Percentiles rank a stretch among this genome's conserved stretches.
Evolutionary conservation across 73 alveolate genomes (phyloP).

Genomic region (Loxodes magnus): DNA sequence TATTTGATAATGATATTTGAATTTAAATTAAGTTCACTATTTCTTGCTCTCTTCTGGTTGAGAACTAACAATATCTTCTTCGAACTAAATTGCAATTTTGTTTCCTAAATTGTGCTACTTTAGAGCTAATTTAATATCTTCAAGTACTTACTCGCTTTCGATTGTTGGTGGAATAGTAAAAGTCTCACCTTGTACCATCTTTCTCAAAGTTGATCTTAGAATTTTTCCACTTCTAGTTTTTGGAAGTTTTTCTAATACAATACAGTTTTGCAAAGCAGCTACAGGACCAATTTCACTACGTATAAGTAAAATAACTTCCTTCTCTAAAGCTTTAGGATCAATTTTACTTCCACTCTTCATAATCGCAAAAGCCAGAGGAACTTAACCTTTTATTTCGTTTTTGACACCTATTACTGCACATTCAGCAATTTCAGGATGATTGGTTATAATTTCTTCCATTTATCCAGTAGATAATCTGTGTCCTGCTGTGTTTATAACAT

Average conservation of each 20-base stretch:
- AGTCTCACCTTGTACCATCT: constrained; percentile 50
- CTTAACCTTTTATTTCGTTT: constrained; percentile 89
- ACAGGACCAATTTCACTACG: constrained; percentile 83
- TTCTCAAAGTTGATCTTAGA: constrained; percentile 58
- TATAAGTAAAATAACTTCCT: constrained; percentile 44
- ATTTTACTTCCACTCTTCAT: constrained; percentile 49
- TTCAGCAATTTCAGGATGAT: constrained; percentile 76
- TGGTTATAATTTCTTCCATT: constrained; percentile 64
- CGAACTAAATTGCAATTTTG: background rate
- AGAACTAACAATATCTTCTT: background rate
- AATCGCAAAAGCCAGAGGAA: constrained; percentile 88
- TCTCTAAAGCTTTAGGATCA: constrained; percentile 21
- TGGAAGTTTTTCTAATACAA: constrained; percentile 85
- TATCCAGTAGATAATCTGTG: constrained; percentile 78
- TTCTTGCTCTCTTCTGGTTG: too few species aligned
- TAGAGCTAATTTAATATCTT: constrained; percentile 28
- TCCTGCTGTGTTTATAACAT: constrained; percentile 84
- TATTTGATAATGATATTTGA: too few species aligned
- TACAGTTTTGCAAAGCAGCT: constrained; percentile 58
- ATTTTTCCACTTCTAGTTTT: constrained; percentile 97
- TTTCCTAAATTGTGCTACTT: constrained; percentile 1
- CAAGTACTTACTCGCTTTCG: constrained; percentile 57
- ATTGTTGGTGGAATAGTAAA: constrained; percentile 71
- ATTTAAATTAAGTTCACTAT: too few species aligned
- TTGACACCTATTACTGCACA: constrained; percentile 90